Evolutionary conservation across 2,329 filamentous ascomycete species (phyloP), one percentile per base, ranked within the genome.

Genomic region (Pseudogymnoascus sp.): DNA sequence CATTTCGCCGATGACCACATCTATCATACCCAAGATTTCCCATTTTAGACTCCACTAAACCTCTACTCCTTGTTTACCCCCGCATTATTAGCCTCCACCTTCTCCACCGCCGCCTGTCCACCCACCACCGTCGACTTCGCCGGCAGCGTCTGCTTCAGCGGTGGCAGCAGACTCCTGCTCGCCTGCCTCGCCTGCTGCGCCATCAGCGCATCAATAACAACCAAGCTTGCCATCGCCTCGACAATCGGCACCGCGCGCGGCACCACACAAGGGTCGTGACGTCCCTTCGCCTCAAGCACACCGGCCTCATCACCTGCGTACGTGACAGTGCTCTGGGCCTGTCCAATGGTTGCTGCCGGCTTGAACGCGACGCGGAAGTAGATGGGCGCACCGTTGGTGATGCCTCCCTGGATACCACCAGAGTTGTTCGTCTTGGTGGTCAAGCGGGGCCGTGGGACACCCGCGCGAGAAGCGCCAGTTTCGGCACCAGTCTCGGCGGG

Each of bases 341-440:
- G 89, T 52, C 90, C 88, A 72, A 97, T 97, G 2, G 94, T 97
- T 30, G 93, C 92, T 2, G 93, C 87, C 8, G 93, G 90, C 82
- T 97, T 97, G 85, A 97, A 97, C 14, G 85, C 92, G 4, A 96
- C 88, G 60, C 89, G 86, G 84, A 97, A 97, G 82, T 94, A 97
- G 78, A 97, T 91, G 64, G 87, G 88, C 38, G 91, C 90, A 63
- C 93, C 94, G 75, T 97, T 97, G 60, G 89, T 88, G 76, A 97
- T 97, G 60, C 93, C 93, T 45, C 93, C 94, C 78, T 97, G 93
- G 69, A 97, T 91, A 66, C 93, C 94, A 11, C 93, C 93, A 2
- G 89, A 93, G 80, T 96, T 92, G 80, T 97, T 97, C 25, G 93
- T 97, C 79, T 89, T 90, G 62, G 93, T 97, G 7, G 86, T 88